phyloP scores from a whole-genome alignment of 2,329 filamentous ascomycete species.

The Hypoxylon sp. region DNA sequence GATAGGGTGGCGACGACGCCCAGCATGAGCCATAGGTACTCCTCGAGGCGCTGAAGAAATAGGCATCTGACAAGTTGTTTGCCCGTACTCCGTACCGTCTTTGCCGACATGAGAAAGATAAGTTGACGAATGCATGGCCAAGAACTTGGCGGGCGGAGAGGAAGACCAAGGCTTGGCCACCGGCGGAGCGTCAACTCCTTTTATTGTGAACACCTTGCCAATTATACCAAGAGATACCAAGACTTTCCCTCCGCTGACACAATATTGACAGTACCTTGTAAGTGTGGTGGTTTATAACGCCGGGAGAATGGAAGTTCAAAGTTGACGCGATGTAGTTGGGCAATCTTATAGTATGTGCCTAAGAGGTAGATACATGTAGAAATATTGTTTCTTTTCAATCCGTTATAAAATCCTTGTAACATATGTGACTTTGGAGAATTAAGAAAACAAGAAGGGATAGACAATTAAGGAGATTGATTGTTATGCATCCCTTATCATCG shows the following conservation, averaged over 20 bases:
- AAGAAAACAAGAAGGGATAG: background rate
- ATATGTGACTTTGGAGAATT: background rate
- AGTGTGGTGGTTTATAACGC: slow-evolving; percentile 20
- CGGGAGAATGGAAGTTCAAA: slow-evolving; percentile 31
- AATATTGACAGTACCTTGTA: slow-evolving; percentile 16
- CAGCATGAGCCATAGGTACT: slow-evolving; percentile 5
- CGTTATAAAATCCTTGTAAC: background rate
- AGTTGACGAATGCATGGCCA: slow-evolving; percentile 44
- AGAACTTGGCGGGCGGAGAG: slow-evolving; percentile 55
- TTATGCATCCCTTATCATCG: background rate
- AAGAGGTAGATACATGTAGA: background rate
- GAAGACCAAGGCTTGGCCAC: slow-evolving; percentile 54
- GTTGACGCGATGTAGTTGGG: slow-evolving; percentile 5
- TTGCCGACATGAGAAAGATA: slow-evolving; percentile 35
- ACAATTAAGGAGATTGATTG: background rate
- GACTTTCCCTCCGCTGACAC: slow-evolving; percentile 46
- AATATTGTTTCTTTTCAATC: background rate
- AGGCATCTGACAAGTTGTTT: slow-evolving; percentile 24
- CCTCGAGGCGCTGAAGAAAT: slow-evolving; percentile 11
- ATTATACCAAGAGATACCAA: slow-evolving; percentile 48
- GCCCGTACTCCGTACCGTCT: slow-evolving; percentile 23
- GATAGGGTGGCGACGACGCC: background rate
- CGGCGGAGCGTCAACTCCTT: slow-evolving; percentile 47
- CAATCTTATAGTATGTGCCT: background rate
- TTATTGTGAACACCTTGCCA: slow-evolving; percentile 36